Evolutionary conservation across 495 filamentous ascomycete species (phyloP).

Genomic region (Halenospora varia): DNA sequence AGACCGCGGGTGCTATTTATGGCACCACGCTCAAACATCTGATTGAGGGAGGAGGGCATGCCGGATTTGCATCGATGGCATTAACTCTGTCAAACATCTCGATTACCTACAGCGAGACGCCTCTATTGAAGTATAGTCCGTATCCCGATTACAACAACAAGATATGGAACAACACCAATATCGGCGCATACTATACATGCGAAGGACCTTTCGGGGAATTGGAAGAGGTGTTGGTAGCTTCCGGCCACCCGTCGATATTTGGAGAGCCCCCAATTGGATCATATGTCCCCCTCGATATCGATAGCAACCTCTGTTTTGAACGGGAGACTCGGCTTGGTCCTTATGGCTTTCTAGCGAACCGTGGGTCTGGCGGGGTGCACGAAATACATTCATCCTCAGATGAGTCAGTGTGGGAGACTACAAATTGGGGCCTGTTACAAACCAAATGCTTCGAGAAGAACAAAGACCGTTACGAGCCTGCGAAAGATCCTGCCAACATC

Average conservation of each 20-base stretch:
- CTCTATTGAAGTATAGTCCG: constrained; percentile 38
- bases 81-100: constrained; percentile 21
- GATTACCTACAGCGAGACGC: constrained; percentile 25
- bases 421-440: constrained; percentile 71
- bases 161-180: constrained; percentile 13
- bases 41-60: constrained; percentile 5
- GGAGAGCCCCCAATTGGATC: constrained; percentile 77
- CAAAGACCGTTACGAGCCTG: constrained; percentile 47
- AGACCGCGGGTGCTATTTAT: constrained; percentile 38
- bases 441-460: constrained; percentile 59
- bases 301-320: constrained; percentile 86
- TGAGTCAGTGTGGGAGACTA: constrained; percentile 56
- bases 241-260: constrained; percentile 64
- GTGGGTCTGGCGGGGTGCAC: not conserved
- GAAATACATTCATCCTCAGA: not conserved
- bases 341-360: constrained; percentile 62
- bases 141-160: constrained; percentile 42
- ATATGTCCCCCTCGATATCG: constrained; percentile 66
- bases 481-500: not conserved
- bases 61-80: constrained; percentile 23
- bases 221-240: constrained; percentile 32
- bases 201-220: constrained; percentile 19
- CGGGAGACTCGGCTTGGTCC: constrained; percentile 77
- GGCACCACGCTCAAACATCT: constrained; percentile 43
- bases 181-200: constrained; percentile 17